Conservation (phyloP, 805 yeast species). For the Schwanniomyces sp. region DNA sequence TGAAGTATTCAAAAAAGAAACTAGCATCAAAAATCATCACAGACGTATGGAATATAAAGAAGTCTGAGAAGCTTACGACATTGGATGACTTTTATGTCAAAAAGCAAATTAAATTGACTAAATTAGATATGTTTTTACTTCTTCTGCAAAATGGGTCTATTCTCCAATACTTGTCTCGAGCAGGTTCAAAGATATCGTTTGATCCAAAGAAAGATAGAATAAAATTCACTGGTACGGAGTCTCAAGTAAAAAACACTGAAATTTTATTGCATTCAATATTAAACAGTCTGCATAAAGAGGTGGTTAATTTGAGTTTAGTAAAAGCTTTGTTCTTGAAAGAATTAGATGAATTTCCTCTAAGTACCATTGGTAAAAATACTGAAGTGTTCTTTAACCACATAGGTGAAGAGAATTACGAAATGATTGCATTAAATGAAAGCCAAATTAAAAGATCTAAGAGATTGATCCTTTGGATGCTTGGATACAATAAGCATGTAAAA, state of each 20-base stretch:
- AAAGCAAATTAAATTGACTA: conserved; percentile 29
- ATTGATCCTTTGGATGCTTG: conserved; percentile 37
- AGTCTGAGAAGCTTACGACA: conserved; percentile 18
- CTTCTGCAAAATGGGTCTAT: conserved; percentile 38
- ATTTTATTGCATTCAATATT: conserved; percentile 36
- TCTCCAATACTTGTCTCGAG: conserved; percentile 38
- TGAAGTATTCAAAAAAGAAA: conserved; percentile 11
- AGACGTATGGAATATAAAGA: conserved; percentile 32
- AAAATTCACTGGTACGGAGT: conserved; percentile 37
- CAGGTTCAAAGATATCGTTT: conserved; percentile 41
- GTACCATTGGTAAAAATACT: conserved; percentile 26
- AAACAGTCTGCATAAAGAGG: conserved; percentile 22
- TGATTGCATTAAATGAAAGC: conserved; percentile 25
- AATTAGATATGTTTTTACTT: conserved; percentile 41
- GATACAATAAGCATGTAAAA: conserved; percentile 27
- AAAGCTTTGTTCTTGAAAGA: conserved; percentile 26
- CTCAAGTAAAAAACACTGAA: conserved; percentile 44
- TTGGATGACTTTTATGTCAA: conserved; percentile 32
- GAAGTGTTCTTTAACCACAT: conserved; percentile 34
- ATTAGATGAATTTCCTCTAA: conserved; percentile 23
- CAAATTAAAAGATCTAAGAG: conserved; percentile 37
- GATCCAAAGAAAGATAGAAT: conserved; percentile 25
- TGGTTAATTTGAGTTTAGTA: conserved; percentile 30
- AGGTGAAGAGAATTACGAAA: conserved; percentile 25
- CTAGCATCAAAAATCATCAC: conserved; percentile 27